phyloP scores from a whole-genome alignment of 2,329 filamentous ascomycete species.

The Endocalyx cinctus region DNA sequence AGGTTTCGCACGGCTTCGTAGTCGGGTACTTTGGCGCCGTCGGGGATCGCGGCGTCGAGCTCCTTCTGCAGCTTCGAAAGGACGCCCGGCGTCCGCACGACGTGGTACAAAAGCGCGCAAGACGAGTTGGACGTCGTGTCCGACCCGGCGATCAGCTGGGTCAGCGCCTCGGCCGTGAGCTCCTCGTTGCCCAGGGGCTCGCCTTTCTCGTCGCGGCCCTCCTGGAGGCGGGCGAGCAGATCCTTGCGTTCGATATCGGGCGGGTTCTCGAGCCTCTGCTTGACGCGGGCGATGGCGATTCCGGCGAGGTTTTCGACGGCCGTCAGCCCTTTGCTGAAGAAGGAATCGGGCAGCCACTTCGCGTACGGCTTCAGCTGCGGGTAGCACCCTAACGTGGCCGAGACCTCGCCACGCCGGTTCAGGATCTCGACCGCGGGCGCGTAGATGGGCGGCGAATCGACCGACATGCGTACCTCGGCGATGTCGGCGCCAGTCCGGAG shows the following conservation, averaged over 20 bases:
- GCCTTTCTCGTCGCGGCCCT: slow-evolving; percentile 76
- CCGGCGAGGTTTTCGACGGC: slow-evolving; percentile 79
- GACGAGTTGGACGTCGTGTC: slow-evolving; percentile 77
- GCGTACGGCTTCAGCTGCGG: slow-evolving; percentile 76
- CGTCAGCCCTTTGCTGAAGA: slow-evolving; percentile 69
- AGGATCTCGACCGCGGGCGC: slow-evolving; percentile 81
- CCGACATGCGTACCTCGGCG: slow-evolving; percentile 64
- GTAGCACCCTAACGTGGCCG: slow-evolving; percentile 69
- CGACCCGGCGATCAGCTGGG: slow-evolving; percentile 77
- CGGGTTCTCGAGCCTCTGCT: slow-evolving; percentile 66
- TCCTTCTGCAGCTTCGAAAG: slow-evolving; percentile 69
- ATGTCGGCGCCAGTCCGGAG: slow-evolving; percentile 70
- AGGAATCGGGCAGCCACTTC: slow-evolving; percentile 73
- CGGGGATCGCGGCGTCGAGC: slow-evolving; percentile 63
- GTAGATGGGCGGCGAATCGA: slow-evolving; percentile 59
- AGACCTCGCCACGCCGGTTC: slow-evolving; percentile 84
- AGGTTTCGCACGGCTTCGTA: slow-evolving; percentile 72
- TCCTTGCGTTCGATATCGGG: slow-evolving; percentile 66
- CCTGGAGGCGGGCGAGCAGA: slow-evolving; percentile 77
- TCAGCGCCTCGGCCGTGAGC: slow-evolving; percentile 82
- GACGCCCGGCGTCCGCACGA: slow-evolving; percentile 64
- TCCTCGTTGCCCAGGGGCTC: slow-evolving; percentile 71
- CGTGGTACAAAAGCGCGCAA: slow-evolving; percentile 79
- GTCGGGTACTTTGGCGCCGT: slow-evolving; percentile 57
- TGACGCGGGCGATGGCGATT: slow-evolving; percentile 81